Conservation (phyloP, 345 rosid genomes). For the Jatropha curcas region DNA sequence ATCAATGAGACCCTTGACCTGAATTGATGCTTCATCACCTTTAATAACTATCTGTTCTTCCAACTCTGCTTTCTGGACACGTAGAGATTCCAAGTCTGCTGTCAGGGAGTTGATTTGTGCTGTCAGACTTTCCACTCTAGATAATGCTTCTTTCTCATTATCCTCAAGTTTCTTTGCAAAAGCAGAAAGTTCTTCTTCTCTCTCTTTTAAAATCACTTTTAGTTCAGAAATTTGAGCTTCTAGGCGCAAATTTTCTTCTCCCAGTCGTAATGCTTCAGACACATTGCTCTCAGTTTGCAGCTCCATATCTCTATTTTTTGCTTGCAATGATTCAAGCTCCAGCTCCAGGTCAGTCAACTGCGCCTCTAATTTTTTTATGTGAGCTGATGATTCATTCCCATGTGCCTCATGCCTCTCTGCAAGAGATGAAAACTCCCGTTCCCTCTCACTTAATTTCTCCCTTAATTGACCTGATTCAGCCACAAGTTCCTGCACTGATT, state of each 20-base stretch:
- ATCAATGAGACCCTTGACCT: constrained; percentile 45
- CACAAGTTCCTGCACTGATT: constrained; percentile 35
- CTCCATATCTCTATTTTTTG: constrained; percentile 45
- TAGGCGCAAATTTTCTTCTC: constrained; percentile 43
- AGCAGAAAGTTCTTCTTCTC: constrained; percentile 49
- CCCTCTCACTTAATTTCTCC: constrained; percentile 52
- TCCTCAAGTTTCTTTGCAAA: constrained; percentile 56
- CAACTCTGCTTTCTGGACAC: constrained; percentile 53
- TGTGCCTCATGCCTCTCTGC: constrained; percentile 54
- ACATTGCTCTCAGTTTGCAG: constrained; percentile 47
- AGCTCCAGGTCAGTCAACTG: constrained; percentile 43
- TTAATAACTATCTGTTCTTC: constrained; percentile 53
- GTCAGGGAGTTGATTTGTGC: constrained; percentile 43
- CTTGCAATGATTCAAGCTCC: constrained; percentile 48
- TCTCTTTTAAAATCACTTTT: constrained; percentile 47
- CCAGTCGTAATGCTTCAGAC: constrained; percentile 46
- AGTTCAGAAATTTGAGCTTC: constrained; percentile 51
- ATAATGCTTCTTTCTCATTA: constrained; percentile 48
- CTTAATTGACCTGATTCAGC: constrained; percentile 45
- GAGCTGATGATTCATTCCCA: constrained; percentile 47
- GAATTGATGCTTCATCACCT: constrained; percentile 56
- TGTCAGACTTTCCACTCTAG: constrained; percentile 56
- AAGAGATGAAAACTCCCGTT: constrained; percentile 50
- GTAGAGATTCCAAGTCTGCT: constrained; percentile 41
- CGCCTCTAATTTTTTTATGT: constrained; percentile 42